Evolutionary conservation across 148 eudicot genomes (phyloP).

Genomic region (Rhododendron henanense): DNA sequence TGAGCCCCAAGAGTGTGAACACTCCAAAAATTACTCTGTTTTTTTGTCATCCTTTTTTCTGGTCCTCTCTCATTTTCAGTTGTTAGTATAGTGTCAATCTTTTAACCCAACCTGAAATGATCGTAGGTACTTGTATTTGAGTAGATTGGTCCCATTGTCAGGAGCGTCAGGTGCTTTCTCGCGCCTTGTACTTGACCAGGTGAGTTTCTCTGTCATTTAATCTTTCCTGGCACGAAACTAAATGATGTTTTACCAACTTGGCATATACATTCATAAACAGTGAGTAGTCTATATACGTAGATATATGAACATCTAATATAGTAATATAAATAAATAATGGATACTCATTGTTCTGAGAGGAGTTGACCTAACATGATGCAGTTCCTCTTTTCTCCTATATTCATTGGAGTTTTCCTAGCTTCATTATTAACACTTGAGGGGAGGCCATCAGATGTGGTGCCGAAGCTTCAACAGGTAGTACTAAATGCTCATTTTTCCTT

Average conservation of each 20-base stretch:
- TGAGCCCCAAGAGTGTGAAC: background rate
- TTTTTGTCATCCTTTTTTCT: background rate
- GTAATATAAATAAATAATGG: background rate
- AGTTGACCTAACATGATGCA: slow-evolving; percentile 33
- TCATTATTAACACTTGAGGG: slow-evolving; percentile 75
- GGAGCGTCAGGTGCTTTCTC: slow-evolving; percentile 60
- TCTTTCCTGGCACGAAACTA: background rate
- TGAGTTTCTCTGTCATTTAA: slow-evolving; percentile 9
- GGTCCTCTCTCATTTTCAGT: background rate
- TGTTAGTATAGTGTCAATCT: background rate
- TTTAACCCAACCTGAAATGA: background rate
- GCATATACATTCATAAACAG: background rate
- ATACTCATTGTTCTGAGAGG: background rate
- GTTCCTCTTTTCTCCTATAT: slow-evolving; percentile 80
- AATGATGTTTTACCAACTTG: background rate
- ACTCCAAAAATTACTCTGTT: background rate
- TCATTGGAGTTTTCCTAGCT: slow-evolving; percentile 76
- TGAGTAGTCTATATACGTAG: background rate
- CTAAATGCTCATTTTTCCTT: background rate
- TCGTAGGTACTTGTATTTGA: slow-evolving; percentile 56
- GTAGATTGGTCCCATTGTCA: slow-evolving; percentile 49
- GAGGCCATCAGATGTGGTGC: slow-evolving; percentile 65
- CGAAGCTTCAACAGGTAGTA: slow-evolving; percentile 84
- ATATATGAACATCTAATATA: background rate
- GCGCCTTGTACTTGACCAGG: slow-evolving; percentile 72